Percentiles rank a stretch among this genome's conserved stretches.
Conservation (phyloP, 768 basidiomycete species). For the Pulveroboletus frians region DNA sequence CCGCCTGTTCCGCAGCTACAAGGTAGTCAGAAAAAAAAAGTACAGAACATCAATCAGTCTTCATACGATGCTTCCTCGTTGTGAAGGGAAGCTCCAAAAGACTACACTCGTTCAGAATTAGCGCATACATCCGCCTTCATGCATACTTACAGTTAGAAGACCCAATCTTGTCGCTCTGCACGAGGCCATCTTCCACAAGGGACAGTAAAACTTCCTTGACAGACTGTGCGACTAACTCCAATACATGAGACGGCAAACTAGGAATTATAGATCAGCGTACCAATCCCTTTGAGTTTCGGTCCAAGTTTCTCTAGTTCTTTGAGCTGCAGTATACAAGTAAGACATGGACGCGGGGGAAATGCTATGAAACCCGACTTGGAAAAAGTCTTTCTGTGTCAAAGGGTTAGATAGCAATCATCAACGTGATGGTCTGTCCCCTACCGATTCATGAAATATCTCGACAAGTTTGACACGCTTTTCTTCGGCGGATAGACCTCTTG, state of each 20-base stretch:
- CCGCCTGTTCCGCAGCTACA: conserved; percentile 57
- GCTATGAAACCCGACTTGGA: conserved; percentile 39
- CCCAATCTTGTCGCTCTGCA: conserved; percentile 88
- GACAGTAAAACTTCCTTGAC: conserved; percentile 90
- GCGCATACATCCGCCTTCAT: conserved; percentile 20
- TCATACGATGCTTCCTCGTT: conserved; percentile 69
- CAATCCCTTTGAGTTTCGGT: conserved; percentile 87
- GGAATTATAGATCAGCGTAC: conserved; percentile 35
- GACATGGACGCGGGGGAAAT: background rate
- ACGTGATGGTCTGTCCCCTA: conserved; percentile 24
- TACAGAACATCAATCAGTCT: background rate
- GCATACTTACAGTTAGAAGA: conserved; percentile 78
- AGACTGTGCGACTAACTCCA: conserved; percentile 67
- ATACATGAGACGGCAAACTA: background rate
- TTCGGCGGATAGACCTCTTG: conserved; percentile 80
- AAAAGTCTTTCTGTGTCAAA: conserved; percentile 70
- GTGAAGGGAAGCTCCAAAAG: conserved; percentile 95
- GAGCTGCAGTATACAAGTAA: conserved; percentile 39
- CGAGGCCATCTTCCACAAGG: conserved; percentile 80
- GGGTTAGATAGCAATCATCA: background rate
- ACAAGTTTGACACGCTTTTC: conserved; percentile 86
- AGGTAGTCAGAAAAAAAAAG: background rate
- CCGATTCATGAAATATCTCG: conserved; percentile 92
- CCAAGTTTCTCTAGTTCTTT: conserved; percentile 91
- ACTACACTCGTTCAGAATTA: conserved; percentile 41